Base-by-base conservation (phyloP, 2,329 filamentous ascomycete genomes). In the Dactylellina leptospora region DNA sequence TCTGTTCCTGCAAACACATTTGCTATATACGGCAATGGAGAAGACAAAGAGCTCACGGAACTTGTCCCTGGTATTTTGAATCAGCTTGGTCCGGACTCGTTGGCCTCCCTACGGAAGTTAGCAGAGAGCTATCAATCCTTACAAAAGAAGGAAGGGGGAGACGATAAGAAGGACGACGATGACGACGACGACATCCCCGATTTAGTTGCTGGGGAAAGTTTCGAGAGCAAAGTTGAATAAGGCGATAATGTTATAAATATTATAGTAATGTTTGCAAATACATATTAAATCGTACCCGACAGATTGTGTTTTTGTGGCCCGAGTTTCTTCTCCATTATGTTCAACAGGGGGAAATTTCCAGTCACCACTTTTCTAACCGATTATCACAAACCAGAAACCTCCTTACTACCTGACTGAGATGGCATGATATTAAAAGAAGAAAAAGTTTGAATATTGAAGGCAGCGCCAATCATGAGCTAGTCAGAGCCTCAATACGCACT, bases 1-100 rank as follows among this genome's bases (percentile, higher is more conserved):
- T 91, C 95, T 74, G 93, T 97, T 78, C 92, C 93, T 79, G 88
- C 93, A 83, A 99, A 99, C 89, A 99, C 95, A 82, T 99, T 97
- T 83, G 95, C 95, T 84, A 96, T 99, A 85, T 99, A 97, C 86
- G 95, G 95, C 78, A 89, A 92, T 82, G 95, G 93, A 76, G 95
- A 99, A 85, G 95, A 99, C 85, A 99, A 99, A 88, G 95, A 99
- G 85, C 91, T 99, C 77, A 99, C 95, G 75, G 95, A 99, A 86
- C 92, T 99, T 79, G 95, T 99, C 76, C 95, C 95, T 79, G 95
- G 95, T 76, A 99, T 99, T 84, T 91, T 99, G 75, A 99, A 97
- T 90, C 95, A 99, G 86, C 92, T 99, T 75, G 95, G 95, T 79
- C 95, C 95, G 79, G 95, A 99, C 86, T 96, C 92, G 75, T 90